Evolutionary conservation across 2,329 filamentous ascomycete species (phyloP).

Genomic region (Fusarium euwallaceae): DNA sequence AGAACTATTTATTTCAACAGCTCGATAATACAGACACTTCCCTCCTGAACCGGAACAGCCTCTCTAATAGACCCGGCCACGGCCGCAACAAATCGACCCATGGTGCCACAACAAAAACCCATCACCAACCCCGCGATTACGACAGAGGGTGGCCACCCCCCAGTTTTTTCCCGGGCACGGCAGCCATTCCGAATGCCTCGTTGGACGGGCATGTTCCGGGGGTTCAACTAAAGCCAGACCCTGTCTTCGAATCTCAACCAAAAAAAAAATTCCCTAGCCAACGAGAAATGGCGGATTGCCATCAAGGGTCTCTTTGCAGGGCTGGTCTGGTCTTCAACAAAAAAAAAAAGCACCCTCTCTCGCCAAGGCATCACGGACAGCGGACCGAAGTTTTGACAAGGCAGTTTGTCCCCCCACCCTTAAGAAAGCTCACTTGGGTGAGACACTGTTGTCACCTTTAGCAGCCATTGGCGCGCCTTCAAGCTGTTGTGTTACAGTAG

Average conservation of each 20-base stretch:
- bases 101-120: conserved; percentile 14
- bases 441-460: background rate
- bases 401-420: background rate
- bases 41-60: background rate
- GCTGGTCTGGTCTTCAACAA: conserved; percentile 31
- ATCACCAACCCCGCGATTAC: conserved; percentile 34
- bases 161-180: conserved; percentile 6
- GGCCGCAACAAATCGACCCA: conserved; percentile 6
- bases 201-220: conserved; percentile 38
- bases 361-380: conserved; percentile 2
- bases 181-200: conserved; percentile 19
- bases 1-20: background rate
- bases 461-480: background rate
- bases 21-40: background rate
- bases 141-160: conserved; percentile 14
- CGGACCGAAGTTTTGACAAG: conserved; percentile 22
- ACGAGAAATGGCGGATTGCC: conserved; percentile 42
- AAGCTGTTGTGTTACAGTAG: conserved; percentile 20
- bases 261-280: conserved; percentile 30
- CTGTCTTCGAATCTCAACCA: conserved; percentile 31
- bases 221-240: conserved; percentile 5
- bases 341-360: conserved; percentile 3
- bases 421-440: background rate
- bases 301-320: conserved; percentile 35
- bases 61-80: background rate